phyloP scores from a whole-genome alignment of 768 basidiomycete genomes.

The Tremella fuciformis region DNA sequence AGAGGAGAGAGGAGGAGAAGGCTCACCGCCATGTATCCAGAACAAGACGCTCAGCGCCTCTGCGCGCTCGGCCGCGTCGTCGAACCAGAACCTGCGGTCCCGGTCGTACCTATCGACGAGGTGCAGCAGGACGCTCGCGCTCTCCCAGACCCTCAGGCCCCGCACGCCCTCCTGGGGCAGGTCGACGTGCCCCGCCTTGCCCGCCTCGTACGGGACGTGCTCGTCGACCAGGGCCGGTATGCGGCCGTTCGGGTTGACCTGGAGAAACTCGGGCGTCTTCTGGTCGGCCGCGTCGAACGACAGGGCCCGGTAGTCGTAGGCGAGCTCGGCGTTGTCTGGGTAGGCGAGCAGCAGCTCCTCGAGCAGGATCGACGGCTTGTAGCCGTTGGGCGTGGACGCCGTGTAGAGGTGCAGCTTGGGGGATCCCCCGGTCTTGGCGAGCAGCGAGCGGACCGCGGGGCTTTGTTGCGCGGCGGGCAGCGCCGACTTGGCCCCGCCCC shows the following conservation, averaged over 20 bases:
- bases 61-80: constrained; percentile 55
- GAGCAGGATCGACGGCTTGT: constrained; percentile 57
- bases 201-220: constrained; percentile 18
- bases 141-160: constrained; percentile 52
- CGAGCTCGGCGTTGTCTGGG: constrained; percentile 29
- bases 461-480: too few relatives aligned
- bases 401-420: constrained; percentile 56
- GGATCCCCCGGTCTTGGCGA: too few relatives aligned
- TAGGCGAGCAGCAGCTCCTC: constrained; percentile 65
- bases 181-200: background rate
- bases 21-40: constrained; percentile 58
- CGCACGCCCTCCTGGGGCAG: background rate
- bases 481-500: too few relatives aligned
- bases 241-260: constrained; percentile 55
- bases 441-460: too few relatives aligned
- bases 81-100: constrained; percentile 68
- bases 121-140: constrained; percentile 75
- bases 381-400: constrained; percentile 60
- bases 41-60: constrained; percentile 83
- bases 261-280: constrained; percentile 77
- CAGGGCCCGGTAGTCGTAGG: constrained; percentile 55
- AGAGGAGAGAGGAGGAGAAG: background rate
- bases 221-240: constrained; percentile 53
- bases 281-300: constrained; percentile 66
- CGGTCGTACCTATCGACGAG: constrained; percentile 72